Base-by-base conservation (phyloP, 192 early-diverging fungal genomes). In the Coemansia sp. region DNA sequence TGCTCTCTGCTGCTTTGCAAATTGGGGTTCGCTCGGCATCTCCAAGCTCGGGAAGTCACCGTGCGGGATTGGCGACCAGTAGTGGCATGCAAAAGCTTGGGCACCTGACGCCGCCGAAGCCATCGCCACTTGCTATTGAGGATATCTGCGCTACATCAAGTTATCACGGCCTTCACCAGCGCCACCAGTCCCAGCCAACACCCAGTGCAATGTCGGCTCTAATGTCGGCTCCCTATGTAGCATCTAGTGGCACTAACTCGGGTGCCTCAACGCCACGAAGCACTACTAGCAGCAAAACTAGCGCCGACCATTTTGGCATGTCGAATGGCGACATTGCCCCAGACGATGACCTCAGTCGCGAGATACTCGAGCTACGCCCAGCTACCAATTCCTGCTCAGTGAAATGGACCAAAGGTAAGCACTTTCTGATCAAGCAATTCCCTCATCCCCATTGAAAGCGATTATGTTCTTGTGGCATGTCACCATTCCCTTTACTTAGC, bases 361-460 rank as follows among this genome's bases (percentile, higher is more conserved):
- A 74, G 31, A 80, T 80, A 70, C 64, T 68, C 63, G 37, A 46
- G 3, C 39, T 80, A 44, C 66, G 51, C 37, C 77, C 77, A 17
- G 36, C 60, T 10, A 61, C 66, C 23, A 32, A 45, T 5, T 66
- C 69, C 1, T 80, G 77, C 69, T 70, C 77, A 3, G 73, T 80
- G 58, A 80, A 72, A 23, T 80, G 77, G 77, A 59, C 68, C 57
- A 80, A 80, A 80, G 77, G 77, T 80, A 80, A 68, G 68, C 69
- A 42, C n/a, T 63, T 39, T 19, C 11, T 23, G 32, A 19, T 19
- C 4, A 1, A 8, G 10, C 59, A 61, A 39, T 38, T n/a, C 59
- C 59, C 10, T n/a, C 34, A 34, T 34, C 34, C 29, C 39, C 4
- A 31, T 17, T 31, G 53, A 27, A 27, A 31, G 12, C 50, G 15